These are phyloP conservation scores for Melocanna baccifera DNA, from an alignment of 176 grass and related monocot genomes.

Conservation along the genomic window DNA sequence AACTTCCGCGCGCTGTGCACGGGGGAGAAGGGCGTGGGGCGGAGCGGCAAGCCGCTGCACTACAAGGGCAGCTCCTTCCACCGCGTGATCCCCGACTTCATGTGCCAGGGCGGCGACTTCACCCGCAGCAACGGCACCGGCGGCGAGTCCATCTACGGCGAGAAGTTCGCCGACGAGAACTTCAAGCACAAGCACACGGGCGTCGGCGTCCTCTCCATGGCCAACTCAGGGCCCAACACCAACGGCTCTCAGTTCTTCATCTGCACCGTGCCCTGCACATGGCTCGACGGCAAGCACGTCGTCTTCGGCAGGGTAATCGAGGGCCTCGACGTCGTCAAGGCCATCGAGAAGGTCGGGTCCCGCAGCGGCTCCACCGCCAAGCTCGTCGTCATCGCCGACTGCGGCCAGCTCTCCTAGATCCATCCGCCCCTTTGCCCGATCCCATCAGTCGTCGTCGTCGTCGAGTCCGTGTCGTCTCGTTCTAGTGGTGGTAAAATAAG, in stretches of 20 bases:
- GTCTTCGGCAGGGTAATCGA: conserved; percentile 58
- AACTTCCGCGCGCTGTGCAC: conserved; percentile 86
- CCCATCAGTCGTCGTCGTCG: not conserved
- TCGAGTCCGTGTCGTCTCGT: not conserved
- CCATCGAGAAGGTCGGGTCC: conserved; percentile 47
- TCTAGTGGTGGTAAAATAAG: not conserved
- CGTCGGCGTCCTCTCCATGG: conserved; percentile 58
- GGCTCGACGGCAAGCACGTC: conserved; percentile 82
- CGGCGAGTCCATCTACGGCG: conserved; percentile 80
- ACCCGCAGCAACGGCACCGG: conserved; percentile 66
- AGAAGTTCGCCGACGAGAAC: conserved; percentile 67
- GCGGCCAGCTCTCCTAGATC: conserved; percentile 56
- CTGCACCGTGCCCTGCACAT: conserved; percentile 43
- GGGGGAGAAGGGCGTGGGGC: conserved; percentile 54
- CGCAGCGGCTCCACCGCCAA: conserved; percentile 26
- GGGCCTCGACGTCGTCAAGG: conserved; percentile 50
- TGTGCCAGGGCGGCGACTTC: conserved; percentile 92
- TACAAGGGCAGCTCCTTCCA: conserved; percentile 64
- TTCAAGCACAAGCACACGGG: conserved; percentile 57
- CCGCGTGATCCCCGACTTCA: conserved; percentile 77
- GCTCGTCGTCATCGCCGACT: conserved; percentile 54
- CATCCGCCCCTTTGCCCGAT: rapidly evolving
- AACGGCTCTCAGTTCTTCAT: conserved; percentile 92
- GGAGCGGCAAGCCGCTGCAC: conserved; percentile 54
- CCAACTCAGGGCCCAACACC: conserved; percentile 65